These are phyloP conservation scores for Hyparrhenia diplandra DNA, from an alignment of 176 grass and related monocot genomes.

Conservation along the genomic window DNA sequence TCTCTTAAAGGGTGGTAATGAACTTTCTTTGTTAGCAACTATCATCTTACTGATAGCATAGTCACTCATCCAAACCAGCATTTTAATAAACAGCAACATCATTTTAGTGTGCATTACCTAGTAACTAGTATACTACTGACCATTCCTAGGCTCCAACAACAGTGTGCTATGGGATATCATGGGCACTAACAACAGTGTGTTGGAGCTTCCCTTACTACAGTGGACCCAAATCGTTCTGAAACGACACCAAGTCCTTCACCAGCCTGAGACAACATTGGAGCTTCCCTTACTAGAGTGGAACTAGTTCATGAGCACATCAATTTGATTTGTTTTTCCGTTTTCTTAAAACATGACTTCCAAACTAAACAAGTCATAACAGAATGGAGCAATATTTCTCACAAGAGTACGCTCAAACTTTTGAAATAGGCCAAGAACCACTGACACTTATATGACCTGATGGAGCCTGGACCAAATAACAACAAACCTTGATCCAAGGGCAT, in stretches of 20 bases:
- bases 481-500: background rate
- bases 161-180: background rate
- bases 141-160: background rate
- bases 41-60: background rate
- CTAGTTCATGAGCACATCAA: background rate
- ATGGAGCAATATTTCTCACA: background rate
- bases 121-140: background rate
- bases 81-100: background rate
- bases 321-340: background rate
- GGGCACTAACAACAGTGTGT: background rate
- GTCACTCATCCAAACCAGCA: background rate
- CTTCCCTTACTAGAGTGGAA: too few species aligned
- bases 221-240: background rate
- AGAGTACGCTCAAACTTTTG: background rate
- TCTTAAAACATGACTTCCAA: slow-evolving; percentile 8
- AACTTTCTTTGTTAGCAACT: background rate
- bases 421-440: background rate
- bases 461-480: background rate
- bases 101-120: slow-evolving; percentile 4
- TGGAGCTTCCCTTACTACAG: background rate
- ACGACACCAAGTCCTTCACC: background rate
- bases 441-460: background rate
- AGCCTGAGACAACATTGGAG: too few species aligned
- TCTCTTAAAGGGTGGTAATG: background rate
- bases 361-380: background rate